phyloP scores from a whole-genome alignment of 345 rosid genomes.

The Alliaria petiolata region DNA sequence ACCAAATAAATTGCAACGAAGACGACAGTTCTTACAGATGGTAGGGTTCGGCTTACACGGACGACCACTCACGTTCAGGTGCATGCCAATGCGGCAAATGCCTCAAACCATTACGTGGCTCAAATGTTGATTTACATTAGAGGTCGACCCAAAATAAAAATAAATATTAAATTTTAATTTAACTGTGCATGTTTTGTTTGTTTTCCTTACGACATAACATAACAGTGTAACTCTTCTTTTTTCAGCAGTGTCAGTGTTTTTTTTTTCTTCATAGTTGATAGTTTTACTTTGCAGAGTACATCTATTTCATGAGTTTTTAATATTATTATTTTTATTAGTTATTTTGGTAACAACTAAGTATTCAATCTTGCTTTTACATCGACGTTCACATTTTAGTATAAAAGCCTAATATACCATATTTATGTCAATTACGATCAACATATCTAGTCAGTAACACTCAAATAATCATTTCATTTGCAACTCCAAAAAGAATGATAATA shows the following conservation, averaged over 20 bases:
- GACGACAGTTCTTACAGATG: conserved; percentile 25
- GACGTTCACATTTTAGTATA: neutral
- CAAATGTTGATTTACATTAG: neutral
- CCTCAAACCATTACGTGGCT: conserved; percentile 1
- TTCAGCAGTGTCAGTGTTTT: conserved; percentile 7
- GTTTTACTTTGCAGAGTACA: neutral
- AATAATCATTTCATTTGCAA: neutral
- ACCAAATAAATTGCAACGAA: conserved; percentile 21
- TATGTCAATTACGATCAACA: neutral
- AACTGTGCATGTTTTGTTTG: conserved; percentile 17
- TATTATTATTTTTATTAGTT: neutral
- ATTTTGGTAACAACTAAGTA: neutral
- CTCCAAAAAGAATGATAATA: neutral
- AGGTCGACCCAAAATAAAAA: conserved; percentile 1
- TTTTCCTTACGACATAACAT: conserved; percentile 6
- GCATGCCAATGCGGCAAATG: conserved; percentile 20
- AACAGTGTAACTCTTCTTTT: conserved; percentile 23
- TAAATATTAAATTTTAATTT: neutral
- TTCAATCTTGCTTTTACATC: neutral
- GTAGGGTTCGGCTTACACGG: conserved; percentile 33
- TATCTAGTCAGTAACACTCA: neutral
- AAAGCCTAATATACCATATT: neutral
- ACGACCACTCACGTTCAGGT: conserved; percentile 28
- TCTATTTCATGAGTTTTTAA: neutral
- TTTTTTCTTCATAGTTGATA: neutral